A percentile compares a stretch with the other conserved stretches of the same genome.
Evolutionary conservation across 2,329 filamentous ascomycete species (phyloP).

Genomic region (Ophiostoma triangulosporum): DNA sequence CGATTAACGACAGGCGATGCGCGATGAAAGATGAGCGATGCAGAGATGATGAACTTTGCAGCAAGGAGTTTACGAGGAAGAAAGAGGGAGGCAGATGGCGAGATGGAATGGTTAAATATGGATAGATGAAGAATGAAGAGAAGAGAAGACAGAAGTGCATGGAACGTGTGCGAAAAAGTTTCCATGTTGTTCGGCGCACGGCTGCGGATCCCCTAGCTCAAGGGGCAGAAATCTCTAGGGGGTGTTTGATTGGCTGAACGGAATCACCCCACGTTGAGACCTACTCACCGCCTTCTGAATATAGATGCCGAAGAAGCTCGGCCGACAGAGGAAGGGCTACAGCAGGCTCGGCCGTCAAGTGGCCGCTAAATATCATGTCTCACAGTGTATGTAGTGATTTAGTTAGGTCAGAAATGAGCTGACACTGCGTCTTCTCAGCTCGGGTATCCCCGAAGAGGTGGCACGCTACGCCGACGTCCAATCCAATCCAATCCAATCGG

Average conservation of each 20-base stretch:
- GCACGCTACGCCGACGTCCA: too few relatives aligned
- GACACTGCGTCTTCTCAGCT: too few relatives aligned
- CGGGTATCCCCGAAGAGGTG: too few relatives aligned
- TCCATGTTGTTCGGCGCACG: slow-evolving; percentile 11
- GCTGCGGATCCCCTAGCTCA: background rate
- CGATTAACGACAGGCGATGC: too few relatives aligned
- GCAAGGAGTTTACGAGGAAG: background rate
- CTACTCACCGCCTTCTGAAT: background rate
- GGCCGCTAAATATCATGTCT: too few relatives aligned
- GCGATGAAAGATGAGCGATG: background rate
- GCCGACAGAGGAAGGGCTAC: too few relatives aligned
- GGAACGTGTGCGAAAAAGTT: slow-evolving; percentile 14
- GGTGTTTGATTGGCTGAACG: background rate
- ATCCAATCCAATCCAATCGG: too few relatives aligned
- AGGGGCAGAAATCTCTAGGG: background rate
- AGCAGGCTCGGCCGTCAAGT: too few relatives aligned
- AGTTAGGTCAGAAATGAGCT: too few relatives aligned
- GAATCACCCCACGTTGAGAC: background rate
- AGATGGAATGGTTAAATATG: background rate
- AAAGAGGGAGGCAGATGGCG: background rate
- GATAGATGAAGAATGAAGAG: background rate
- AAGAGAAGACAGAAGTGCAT: slow-evolving; percentile 12
- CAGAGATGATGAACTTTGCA: too few relatives aligned
- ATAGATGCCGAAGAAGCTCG: background rate
- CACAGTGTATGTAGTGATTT: too few relatives aligned